A percentile compares a stretch with the other conserved stretches of the same genome.
Conservation (phyloP, 345 rosid species). For the Heritiera fomes region DNA sequence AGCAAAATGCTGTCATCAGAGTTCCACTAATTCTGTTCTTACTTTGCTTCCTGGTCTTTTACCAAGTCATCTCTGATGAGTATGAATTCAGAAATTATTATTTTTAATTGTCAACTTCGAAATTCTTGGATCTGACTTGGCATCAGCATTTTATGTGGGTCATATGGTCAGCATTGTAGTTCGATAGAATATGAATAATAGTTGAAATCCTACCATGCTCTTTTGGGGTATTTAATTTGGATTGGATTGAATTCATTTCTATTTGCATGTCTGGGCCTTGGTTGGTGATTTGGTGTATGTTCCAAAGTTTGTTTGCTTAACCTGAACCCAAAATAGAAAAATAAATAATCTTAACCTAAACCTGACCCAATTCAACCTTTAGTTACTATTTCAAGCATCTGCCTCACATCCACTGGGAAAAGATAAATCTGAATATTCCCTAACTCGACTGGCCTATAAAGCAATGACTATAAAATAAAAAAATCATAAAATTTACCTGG, state of each 20-base stretch:
- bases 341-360: neutral
- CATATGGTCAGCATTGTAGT: conserved; percentile 2
- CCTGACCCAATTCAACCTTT: neutral
- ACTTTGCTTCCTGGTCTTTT: conserved; percentile 7
- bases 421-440: neutral
- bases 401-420: neutral
- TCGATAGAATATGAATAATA: neutral
- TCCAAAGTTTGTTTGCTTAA: conserved; percentile 1
- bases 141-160: conserved; percentile 14
- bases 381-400: neutral
- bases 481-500: neutral
- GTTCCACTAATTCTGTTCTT: neutral
- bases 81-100: neutral
- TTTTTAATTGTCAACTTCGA: neutral
- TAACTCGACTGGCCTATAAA: neutral
- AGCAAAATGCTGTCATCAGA: neutral
- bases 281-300: conserved; percentile 10
- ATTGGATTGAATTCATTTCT: conserved; percentile 10
- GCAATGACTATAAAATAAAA: neutral
- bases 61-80: conserved; percentile 10
- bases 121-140: neutral
- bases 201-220: neutral
- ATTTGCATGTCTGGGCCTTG: conserved; percentile 2
- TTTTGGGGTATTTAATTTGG: conserved; percentile 9
- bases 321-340: neutral